Percentiles rank a stretch among this genome's conserved stretches.
Evolutionary conservation across 2,329 filamentous ascomycete species (phyloP).

Genomic region (Rutstroemia sp.): DNA sequence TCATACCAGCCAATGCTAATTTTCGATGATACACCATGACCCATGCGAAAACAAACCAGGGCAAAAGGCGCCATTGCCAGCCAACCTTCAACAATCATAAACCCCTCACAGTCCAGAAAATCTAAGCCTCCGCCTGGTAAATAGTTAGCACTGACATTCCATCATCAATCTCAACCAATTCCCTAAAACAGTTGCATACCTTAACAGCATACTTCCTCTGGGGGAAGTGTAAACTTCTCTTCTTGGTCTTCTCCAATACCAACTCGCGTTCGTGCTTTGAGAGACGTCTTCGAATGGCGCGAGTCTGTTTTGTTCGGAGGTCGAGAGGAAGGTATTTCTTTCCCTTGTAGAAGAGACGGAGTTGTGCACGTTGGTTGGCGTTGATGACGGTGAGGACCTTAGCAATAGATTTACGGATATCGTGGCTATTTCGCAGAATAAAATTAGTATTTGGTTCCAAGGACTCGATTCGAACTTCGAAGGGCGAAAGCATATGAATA

Average conservation of each 20-base stretch:
- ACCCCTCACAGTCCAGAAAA: conserved; percentile 17
- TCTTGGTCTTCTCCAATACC: conserved; percentile 90
- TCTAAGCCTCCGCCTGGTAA: conserved; percentile 28
- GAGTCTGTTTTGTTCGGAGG: conserved; percentile 96
- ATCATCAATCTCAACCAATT: neutral
- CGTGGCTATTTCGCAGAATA: conserved; percentile 57
- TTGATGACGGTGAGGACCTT: conserved; percentile 99
- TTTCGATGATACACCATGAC: conserved; percentile 28
- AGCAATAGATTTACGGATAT: conserved; percentile 98
- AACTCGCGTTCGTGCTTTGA: conserved; percentile 82
- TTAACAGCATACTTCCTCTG: conserved; percentile 99
- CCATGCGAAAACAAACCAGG: conserved; percentile 18
- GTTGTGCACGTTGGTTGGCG: conserved; percentile 96
- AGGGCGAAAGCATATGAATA: neutral
- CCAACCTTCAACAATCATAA: conserved; percentile 19
- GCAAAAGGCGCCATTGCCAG: conserved; percentile 16
- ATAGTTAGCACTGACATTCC: conserved; percentile 11
- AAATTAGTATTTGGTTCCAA: conserved; percentile 5
- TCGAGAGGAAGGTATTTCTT: conserved; percentile 99
- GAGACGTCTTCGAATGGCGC: conserved; percentile 92
- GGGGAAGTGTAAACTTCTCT: conserved; percentile 93
- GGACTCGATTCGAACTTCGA: neutral
- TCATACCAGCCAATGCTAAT: conserved; percentile 28
- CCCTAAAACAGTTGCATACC: conserved; percentile 37
- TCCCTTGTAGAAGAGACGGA: conserved; percentile 99